A percentile compares a stretch with the other conserved stretches of the same genome.
Conservation (phyloP, 371 early-diverging fungal genomes). For the Syncephalastrum sp. region DNA sequence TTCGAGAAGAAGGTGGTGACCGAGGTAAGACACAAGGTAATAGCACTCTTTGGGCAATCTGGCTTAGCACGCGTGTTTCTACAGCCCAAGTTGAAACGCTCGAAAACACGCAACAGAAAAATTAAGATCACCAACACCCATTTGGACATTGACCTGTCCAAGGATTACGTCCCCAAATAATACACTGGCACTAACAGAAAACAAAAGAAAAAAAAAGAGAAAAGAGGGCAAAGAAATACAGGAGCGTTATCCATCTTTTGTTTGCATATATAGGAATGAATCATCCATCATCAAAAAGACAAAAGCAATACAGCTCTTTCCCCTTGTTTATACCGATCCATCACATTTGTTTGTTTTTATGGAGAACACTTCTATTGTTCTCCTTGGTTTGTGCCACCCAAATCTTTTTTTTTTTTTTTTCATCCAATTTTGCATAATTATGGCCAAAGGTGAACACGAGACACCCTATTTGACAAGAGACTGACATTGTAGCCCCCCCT, state of each 20-base stretch:
- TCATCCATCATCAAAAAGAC: background rate
- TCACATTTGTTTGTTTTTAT: too few relatives aligned
- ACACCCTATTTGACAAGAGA: too few relatives aligned
- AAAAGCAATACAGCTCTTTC: too few relatives aligned
- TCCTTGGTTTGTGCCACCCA: too few relatives aligned
- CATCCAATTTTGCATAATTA: too few relatives aligned
- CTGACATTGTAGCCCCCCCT: too few relatives aligned
- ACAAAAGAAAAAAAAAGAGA: too few relatives aligned
- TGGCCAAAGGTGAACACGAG: too few relatives aligned
- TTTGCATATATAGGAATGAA: constrained; percentile 4
- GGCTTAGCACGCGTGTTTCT: background rate
- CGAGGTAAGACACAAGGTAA: constrained; percentile 33
- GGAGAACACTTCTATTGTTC: too few relatives aligned
- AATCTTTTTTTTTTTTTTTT: too few relatives aligned
- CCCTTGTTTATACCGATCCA: too few relatives aligned
- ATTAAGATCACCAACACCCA: constrained; percentile 88
- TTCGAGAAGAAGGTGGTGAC: constrained; percentile 66
- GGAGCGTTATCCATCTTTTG: background rate
- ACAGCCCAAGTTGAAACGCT: constrained; percentile 57
- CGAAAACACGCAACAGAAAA: constrained; percentile 69
- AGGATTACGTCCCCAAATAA: constrained; percentile 65
- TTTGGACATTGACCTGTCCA: constrained; percentile 79
- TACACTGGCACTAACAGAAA: constrained; percentile 3
- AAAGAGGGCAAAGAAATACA: too few relatives aligned
- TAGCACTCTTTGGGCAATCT: constrained; percentile 1